Base-by-base conservation (phyloP, 192 early-diverging fungal genomes). In the Podila clonocystis region DNA sequence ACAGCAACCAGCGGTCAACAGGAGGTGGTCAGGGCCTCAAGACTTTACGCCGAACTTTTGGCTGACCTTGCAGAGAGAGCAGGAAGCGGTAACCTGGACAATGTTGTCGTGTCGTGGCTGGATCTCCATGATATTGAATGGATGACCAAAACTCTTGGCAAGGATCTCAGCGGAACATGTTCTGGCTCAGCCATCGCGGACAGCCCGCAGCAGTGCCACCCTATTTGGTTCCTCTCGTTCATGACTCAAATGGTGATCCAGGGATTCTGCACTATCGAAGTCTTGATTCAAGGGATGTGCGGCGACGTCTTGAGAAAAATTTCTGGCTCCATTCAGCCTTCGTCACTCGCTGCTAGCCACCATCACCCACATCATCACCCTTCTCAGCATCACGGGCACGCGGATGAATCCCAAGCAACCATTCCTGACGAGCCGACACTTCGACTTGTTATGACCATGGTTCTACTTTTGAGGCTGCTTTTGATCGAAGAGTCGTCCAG, bases 181-280 rank as follows among this genome's bases (percentile, higher is more conserved):
- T 5, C 9, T 26, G 30, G 48, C 58, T 50, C 57, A 5, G 36
- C 55, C 2, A 48, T 34, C 0, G n/a, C n/a, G 5, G 33, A 33
- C 9, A 63, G 41, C 45, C 28, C 24, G 4, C 50, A 38, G 5
- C 15, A 34, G 8, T 28, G 65, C 4, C 70, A 68, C 2, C 66
- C 65, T 0, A 50, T 73, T 26, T 80, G 77, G 77, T 69, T 80
- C 17, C 55, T 80, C 12, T 72, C 70, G 11, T 80, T 80, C 38
- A 80, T 80, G 70, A 55, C 72, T 0, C 77, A 80, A 15, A 36
- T 80, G 24, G 77, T 80, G 20, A 68, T 80, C 24, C 70, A 73
- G 12, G 77, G 77, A 12, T 72, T 72, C 48, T 80, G 77, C 45
- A 71, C 70, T 0, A 72, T 80, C 33, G 77, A 80, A 4, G 48